Evolutionary conservation across 345 rosid species (phyloP), one percentile per base, ranked within the genome.

Genomic region (Acer yangbiense): DNA sequence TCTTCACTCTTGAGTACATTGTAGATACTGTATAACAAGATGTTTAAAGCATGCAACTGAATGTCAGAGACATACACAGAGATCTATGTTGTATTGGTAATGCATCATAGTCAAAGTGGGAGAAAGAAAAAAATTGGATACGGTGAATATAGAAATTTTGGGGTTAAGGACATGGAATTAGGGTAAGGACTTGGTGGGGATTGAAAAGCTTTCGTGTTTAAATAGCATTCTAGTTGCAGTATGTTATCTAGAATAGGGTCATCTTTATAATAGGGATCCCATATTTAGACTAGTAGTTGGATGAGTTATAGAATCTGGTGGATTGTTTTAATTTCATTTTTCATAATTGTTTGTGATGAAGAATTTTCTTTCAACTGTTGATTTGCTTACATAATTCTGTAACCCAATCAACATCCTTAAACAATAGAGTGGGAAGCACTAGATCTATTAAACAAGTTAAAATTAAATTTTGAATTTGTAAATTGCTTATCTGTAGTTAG

Each of bases 11-110:
- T 55, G 63, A 62, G 43, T 66, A n/a, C 32, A 46, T 70, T 29
- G 29, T 29, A 61, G 29, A 60, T 21, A 57, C 20, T 62, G 18
- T 67, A 3, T 18, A 27, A 5, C 46, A 35, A 66, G 44, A 25
- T 46, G 77, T 9, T 43, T 64, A 48, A 75, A 75, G 4, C 64
- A 12, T 75, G 71, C n/a, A 54, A 29, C 50, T 65, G 35, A 43
- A 10, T 43, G 61, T 64, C 43, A 25, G 17, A 43, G 46, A 17
- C 14, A 52, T 46, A 10, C 23, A 8, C 13, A 67, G 6, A 43
- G 48, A 13, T 48, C 25, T 55, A 12, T n/a, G 18, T 52, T 67
- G 14, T 71, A 23, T 29, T 29, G 61, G 70, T 43, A 2, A 39
- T 9, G 1, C 44, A 4, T 11, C 21, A 17, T 27, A 17, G 16